Evolutionary conservation across 2,329 filamentous ascomycete genomes (phyloP), one percentile per base, ranked within the genome.

Genomic region (Colletotrichum tropicale): DNA sequence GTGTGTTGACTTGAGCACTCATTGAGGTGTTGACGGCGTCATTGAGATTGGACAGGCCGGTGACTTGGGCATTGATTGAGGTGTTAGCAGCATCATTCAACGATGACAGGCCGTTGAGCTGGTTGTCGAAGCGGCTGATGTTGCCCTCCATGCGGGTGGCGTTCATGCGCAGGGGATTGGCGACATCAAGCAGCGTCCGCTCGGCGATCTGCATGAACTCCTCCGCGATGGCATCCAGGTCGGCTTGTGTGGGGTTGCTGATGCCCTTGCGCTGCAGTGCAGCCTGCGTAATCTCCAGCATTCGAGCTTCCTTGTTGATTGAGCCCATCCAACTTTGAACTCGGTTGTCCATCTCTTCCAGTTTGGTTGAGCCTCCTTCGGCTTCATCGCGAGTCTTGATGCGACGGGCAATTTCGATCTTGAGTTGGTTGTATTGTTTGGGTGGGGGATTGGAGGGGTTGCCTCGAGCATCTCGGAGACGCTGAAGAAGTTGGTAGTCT

Each of bases 381-480:
- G 78, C 52, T 26, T 80, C 77, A 76, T 87, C 84, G 3, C 86
- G 85, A 21, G 84, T 81, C 5, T 79, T 78, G 61, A 87, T 86
- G 6, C 78, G 78, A 6, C 82, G 82, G 5, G 82, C 77, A 18
- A 86, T 82, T 24, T 84, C 79, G 12, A 86, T 79, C 0, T 78
- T 80, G 0, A 85, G 64, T 1, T 78, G 36, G 1, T 76, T 77
- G 56, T 83, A 84, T 0, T 78, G 64, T 2, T 79, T 64, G 10
- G 68, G 8, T 2, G 69, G 73, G 1, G 62, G 73, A 1, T 43
- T 0, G 7, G 36, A 4, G 4, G 43, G 73, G 8, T 75, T 28
- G 0, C 73, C 73, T 0, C 62, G 36, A 0, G 6, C 13, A 18
- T 26, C 32, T 0, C 73, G 69, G 0, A 75, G 73, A 0, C 56